Base-by-base conservation (phyloP, 2,329 filamentous ascomycete genomes). In the Monosporascus sp. region DNA sequence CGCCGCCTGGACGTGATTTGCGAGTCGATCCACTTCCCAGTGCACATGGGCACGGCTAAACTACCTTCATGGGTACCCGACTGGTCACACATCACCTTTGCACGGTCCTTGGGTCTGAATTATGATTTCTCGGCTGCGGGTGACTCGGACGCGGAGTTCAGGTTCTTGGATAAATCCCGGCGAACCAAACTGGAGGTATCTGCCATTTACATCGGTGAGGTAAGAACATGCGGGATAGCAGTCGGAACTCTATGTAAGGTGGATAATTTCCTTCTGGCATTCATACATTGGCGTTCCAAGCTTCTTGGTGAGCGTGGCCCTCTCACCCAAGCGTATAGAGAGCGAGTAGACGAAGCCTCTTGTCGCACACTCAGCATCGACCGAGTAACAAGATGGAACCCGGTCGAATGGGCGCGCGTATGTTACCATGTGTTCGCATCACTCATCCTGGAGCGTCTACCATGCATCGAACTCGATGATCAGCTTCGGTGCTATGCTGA, bases 31-130 rank as follows among this genome's bases (percentile, higher is more conserved):
- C 63, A 71, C 47, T 70, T 63, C 38, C 67, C 66, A 0, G 39
- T 56, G 1, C 60, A 66, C 39, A 59, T 54, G 2, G 62, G 54
- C 49, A 52, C 60, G 4, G 22, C 52, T 2, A 62, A 57, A 14
- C 52, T 73, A 4, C 70, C 69, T 2, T 64, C 60, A 0, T 72
- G 67, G 65, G 64, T 66, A 3, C 70, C 70, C 0, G 70, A 72
- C 54, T 72, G 69, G 68, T 71, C 68, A 0, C 60, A 68, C 41
- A 57, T 57, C 2, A 56, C 63, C 2, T 52, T 60, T 6, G 51
- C 55, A 0, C 55, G 54, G 6, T 51, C 62, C 6, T 50, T 68
- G 5, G 52, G 54, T 4, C 48, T 52, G 5, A 41, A 17, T 0
- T 53, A 54, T 2, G 24, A 52, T 6, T 71, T 69, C 51, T 60